A percentile compares a stretch with the other conserved stretches of the same genome.
Evolutionary conservation across 2,329 filamentous ascomycete genomes (phyloP).

Genomic region (Aaosphaeria pasadenensis): DNA sequence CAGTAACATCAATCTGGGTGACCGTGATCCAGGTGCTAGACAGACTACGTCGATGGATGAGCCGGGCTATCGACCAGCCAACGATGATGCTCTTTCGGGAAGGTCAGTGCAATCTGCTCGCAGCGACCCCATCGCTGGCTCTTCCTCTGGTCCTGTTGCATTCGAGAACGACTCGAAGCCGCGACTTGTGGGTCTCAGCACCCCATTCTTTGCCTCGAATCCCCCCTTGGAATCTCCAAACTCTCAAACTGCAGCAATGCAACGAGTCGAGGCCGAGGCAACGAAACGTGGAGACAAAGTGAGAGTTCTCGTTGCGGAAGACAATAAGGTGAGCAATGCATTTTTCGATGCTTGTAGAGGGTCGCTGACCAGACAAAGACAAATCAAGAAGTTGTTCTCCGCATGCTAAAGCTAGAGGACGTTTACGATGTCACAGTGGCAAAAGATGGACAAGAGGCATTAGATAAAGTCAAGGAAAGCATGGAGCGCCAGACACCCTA

Average conservation of each 20-base stretch:
- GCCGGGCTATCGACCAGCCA: slow-evolving; percentile 5
- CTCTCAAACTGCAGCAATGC: slow-evolving; percentile 64
- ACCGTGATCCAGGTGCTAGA: slow-evolving; percentile 10
- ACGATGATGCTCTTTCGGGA: slow-evolving; percentile 30
- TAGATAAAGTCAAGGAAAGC: slow-evolving; percentile 77
- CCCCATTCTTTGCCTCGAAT: slow-evolving; percentile 69
- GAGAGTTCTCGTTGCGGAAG: slow-evolving; percentile 82
- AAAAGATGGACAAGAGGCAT: slow-evolving; percentile 72
- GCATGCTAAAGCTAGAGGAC: slow-evolving; percentile 71
- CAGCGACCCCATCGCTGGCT: slow-evolving; percentile 15
- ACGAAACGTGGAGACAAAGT: slow-evolving; percentile 59
- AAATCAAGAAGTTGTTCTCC: slow-evolving; percentile 49
- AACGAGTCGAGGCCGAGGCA: slow-evolving; percentile 62
- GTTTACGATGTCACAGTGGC: slow-evolving; percentile 88
- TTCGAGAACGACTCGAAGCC: slow-evolving; percentile 65
- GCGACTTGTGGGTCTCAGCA: slow-evolving; percentile 76
- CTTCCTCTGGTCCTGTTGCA: slow-evolving; percentile 30
- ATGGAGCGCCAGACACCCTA: slow-evolving; percentile 73
- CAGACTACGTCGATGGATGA: slow-evolving; percentile 28
- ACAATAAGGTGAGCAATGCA: slow-evolving; percentile 44
- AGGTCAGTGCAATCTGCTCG: slow-evolving; percentile 30
- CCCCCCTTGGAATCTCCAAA: slow-evolving; percentile 51
- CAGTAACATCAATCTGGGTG: slow-evolving; percentile 24
- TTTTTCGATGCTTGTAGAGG: too few relatives aligned
- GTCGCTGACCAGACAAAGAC: slow-evolving; percentile 31